Percentiles rank a stretch among this genome's conserved stretches.
Evolutionary conservation across 1,284 basidiomycete species (phyloP).

Genomic region (Sparassis latifolia): DNA sequence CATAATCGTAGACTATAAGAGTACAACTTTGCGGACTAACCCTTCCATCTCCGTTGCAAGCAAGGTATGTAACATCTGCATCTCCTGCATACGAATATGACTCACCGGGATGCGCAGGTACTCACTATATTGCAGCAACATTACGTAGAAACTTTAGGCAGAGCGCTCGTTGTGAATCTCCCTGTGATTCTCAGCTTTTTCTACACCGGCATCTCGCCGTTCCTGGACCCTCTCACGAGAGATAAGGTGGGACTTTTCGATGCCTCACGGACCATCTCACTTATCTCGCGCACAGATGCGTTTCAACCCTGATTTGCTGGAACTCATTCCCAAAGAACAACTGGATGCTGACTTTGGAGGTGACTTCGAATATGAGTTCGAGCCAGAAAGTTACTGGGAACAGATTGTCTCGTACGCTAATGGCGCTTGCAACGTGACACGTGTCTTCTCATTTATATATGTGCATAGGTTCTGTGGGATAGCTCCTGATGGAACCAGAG

Average conservation of each 20-base stretch:
- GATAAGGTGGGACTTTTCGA: conserved; percentile 59
- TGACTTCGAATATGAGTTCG: conserved; percentile 70
- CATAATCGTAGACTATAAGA: conserved; percentile 81
- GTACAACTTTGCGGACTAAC: conserved; percentile 73
- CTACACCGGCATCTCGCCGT: conserved; percentile 83
- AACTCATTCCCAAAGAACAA: conserved; percentile 71
- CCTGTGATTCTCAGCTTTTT: conserved; percentile 78
- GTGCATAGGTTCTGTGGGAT: conserved; percentile 48
- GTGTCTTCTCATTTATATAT: background rate
- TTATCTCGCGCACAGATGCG: conserved; percentile 45
- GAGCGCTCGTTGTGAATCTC: conserved; percentile 81
- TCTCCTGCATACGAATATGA: background rate
- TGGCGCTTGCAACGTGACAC: background rate
- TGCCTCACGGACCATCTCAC: background rate
- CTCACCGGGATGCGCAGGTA: conserved; percentile 33
- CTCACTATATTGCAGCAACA: conserved; percentile 85
- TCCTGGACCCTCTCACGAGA: conserved; percentile 85
- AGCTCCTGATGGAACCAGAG: conserved; percentile 52
- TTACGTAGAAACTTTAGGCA: conserved; percentile 85
- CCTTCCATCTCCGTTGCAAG: conserved; percentile 74
- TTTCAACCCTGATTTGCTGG: conserved; percentile 79
- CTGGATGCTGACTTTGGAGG: conserved; percentile 84
- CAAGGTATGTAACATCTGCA: conserved; percentile 38
- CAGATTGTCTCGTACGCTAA: conserved; percentile 58
- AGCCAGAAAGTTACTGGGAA: conserved; percentile 74